Evolutionary conservation across 2,329 filamentous ascomycete species (phyloP).

Genomic region (Penicillium brevicompactum): DNA sequence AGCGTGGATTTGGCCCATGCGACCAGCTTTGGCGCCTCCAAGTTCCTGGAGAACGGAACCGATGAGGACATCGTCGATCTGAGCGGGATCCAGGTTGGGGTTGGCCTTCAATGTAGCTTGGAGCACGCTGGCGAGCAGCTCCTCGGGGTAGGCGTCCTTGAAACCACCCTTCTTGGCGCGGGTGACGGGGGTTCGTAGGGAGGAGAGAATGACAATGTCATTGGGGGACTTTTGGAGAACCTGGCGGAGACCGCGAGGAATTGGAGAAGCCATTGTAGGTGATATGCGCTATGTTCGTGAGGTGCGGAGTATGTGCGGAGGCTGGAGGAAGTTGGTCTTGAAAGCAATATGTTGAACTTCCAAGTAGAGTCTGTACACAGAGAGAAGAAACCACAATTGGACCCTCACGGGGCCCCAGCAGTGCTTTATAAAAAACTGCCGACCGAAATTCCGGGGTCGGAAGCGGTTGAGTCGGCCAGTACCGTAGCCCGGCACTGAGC

Average conservation of each 20-base stretch:
- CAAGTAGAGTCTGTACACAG: not conserved
- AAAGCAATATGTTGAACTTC: not conserved
- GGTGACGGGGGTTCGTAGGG: constrained; percentile 85
- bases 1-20: constrained; percentile 86
- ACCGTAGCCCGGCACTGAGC: constrained; percentile 34
- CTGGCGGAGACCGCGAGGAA: constrained; percentile 69
- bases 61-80: constrained; percentile 79
- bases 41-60: constrained; percentile 90
- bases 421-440: constrained; percentile 46
- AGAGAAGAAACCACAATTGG: constrained; percentile 9
- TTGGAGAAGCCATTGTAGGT: constrained; percentile 47
- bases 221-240: constrained; percentile 77
- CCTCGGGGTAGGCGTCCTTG: constrained; percentile 87
- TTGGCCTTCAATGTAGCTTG: constrained; percentile 71
- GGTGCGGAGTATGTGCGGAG: not conserved
- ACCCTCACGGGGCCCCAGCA: constrained; percentile 13
- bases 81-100: constrained; percentile 69
- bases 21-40: constrained; percentile 84
- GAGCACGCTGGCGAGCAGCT: constrained; percentile 69
- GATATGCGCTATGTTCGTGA: constrained; percentile 4
- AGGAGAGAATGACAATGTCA: constrained; percentile 85
- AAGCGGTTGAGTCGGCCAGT: constrained; percentile 21
- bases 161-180: constrained; percentile 80
- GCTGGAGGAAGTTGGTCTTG: not conserved
- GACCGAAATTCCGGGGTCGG: constrained; percentile 34